Evolutionary conservation across 805 yeast species (phyloP).

Genomic region (Suhomyces pyralidae): DNA sequence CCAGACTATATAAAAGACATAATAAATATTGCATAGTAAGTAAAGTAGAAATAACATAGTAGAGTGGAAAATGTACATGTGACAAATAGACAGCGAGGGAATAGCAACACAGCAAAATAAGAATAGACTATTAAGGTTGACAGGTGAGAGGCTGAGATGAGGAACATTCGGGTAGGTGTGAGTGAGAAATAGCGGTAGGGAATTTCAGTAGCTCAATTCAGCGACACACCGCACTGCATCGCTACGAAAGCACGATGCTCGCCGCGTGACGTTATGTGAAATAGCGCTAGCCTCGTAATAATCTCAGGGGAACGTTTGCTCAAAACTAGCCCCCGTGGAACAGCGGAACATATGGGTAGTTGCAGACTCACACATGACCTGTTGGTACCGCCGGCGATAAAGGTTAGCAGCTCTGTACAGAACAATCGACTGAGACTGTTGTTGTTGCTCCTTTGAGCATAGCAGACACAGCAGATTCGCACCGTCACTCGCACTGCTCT

Average conservation of each 20-base stretch:
- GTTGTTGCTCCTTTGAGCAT: background rate
- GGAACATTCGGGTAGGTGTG: background rate
- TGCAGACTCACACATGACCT: background rate
- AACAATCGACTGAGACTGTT: background rate
- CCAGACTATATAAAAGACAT: background rate
- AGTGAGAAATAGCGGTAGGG: background rate
- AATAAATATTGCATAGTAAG: background rate
- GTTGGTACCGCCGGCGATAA: background rate
- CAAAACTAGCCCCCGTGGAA: background rate
- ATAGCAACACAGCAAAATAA: background rate
- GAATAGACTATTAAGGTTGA: no score
- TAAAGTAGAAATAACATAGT: no score
- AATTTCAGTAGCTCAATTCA: background rate
- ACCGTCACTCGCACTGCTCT: background rate
- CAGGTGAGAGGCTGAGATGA: background rate
- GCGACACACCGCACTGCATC: background rate
- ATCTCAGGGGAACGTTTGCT: background rate
- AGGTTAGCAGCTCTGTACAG: background rate
- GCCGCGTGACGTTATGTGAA: background rate
- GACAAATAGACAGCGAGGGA: background rate
- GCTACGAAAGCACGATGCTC: background rate
- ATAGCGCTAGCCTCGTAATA: background rate
- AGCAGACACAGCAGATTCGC: background rate
- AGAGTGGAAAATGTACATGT: no score
- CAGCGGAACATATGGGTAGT: background rate